Percentiles rank a stretch among this genome's conserved stretches.
Evolutionary conservation across 2,329 filamentous ascomycete genomes (phyloP).

Genomic region (Cladorrhinum sp.): DNA sequence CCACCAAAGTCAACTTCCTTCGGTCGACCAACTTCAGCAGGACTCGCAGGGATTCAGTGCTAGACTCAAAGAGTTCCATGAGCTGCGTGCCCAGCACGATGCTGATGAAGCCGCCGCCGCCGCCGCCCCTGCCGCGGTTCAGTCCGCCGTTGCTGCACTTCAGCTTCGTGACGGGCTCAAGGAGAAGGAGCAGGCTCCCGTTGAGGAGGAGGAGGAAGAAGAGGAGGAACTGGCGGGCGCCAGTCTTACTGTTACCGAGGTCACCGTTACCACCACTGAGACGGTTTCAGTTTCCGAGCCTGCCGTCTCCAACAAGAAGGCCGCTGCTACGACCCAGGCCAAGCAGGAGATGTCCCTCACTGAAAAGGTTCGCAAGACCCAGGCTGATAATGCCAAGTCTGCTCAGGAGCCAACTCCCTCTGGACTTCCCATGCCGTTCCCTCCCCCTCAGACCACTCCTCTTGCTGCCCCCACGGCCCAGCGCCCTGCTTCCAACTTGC

Average conservation of each 20-base stretch:
- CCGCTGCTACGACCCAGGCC: conserved; percentile 2
- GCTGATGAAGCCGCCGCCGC: conserved; percentile 39
- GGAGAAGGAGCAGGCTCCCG: conserved; percentile 22
- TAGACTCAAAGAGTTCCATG: conserved; percentile 79
- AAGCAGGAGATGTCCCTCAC: conserved; percentile 62
- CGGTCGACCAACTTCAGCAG: conserved; percentile 47
- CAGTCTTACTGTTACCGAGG: conserved; percentile 13
- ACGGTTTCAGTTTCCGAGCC: not conserved
- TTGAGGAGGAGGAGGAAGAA: conserved; percentile 7
- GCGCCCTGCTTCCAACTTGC: conserved; percentile 77
- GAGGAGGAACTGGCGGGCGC: conserved; percentile 3
- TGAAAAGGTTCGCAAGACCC: conserved; percentile 79
- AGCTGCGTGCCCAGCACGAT: conserved; percentile 71
- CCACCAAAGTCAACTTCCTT: conserved; percentile 48
- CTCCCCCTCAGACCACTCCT: conserved; percentile 70
- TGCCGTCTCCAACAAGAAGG: not conserved
- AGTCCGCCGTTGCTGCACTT: not conserved
- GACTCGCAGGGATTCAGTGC: conserved; percentile 63
- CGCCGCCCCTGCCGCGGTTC: conserved; percentile 17
- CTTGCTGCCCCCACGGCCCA: conserved; percentile 87
- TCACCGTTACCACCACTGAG: conserved; percentile 21
- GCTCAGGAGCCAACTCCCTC: conserved; percentile 51
- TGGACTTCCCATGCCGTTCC: conserved; percentile 74
- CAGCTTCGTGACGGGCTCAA: conserved; percentile 8
- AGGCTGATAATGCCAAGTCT: conserved; percentile 61